Evolutionary conservation across 345 rosid species (phyloP), one percentile per base, ranked within the genome.

Genomic region (Moricandia arvensis): DNA sequence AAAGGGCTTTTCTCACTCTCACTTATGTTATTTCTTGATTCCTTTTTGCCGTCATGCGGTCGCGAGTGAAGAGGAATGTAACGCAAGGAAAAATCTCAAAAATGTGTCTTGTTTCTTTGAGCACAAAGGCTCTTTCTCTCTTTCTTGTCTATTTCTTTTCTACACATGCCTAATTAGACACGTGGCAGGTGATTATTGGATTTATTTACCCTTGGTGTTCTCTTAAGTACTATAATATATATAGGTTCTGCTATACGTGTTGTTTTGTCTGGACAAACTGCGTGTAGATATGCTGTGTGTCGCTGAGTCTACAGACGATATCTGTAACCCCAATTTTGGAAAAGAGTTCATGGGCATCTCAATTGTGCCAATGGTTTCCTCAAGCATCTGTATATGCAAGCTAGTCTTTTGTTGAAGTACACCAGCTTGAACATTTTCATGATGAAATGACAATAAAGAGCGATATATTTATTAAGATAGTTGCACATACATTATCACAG

Each of bases 51-150:
- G n/a, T n/a, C 66, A 13, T 33, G 60, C n/a, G 34, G 72, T 58
- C 17, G 43, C 18, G 29, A 27, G 8, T 58, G 67, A 77, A 65
- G 72, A 64, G 51, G 38, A 41, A 43, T 31, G 55, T 62, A 12
- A 76, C 80, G 70, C 57, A 33, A 45, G 53, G 49, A 58, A 21
- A 72, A 64, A 55, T 24, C 61, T 45, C 53, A 18, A 78, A n/a
- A 49, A 0, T 11, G 15, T 75, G 45, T 68, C 43, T 21, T 21
- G 24, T 21, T 21, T 21, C 24, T 21, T 21, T 21, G 24, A 21
- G 24, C 24, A 21, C 24, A 21, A 21, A 21, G 24, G 24, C 49
- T 75, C 53, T 70, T 62, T 29, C 31, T 29, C 31, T 29, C 31
- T 29, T 29, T 29, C 31, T 29, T 29, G 31, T 29, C 31, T 29